Percentiles rank a stretch among this genome's conserved stretches.
Conservation (phyloP, 2,329 filamentous ascomycete species). For the Zymoseptoria brevis region DNA sequence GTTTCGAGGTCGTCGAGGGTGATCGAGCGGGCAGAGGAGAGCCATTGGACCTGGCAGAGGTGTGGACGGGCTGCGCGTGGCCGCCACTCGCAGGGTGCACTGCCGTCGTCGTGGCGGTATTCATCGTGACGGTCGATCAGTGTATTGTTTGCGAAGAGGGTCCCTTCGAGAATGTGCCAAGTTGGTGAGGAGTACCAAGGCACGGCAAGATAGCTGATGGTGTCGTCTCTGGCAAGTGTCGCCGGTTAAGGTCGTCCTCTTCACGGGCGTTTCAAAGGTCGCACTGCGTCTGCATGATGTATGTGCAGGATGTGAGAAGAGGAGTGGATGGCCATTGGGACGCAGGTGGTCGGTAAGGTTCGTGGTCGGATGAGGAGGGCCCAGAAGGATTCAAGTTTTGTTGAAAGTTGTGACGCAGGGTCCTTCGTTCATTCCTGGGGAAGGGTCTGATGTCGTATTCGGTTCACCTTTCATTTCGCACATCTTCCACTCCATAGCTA, state of each 20-base stretch:
- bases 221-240: neutral
- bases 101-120: slow-evolving; percentile 4
- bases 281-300: neutral
- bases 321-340: neutral
- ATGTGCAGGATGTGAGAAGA: neutral
- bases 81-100: slow-evolving; percentile 1
- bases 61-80: neutral
- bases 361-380: neutral
- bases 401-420: neutral
- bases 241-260: neutral
- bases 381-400: neutral
- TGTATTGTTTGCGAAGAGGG: neutral
- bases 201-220: neutral
- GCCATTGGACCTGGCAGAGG: slow-evolving; percentile 1
- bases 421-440: neutral
- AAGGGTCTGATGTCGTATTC: neutral
- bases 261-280: slow-evolving; percentile 1
- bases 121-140: neutral
- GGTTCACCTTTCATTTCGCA: neutral
- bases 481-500: neutral
- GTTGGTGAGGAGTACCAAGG: neutral
- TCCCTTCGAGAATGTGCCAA: neutral
- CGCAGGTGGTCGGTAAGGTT: neutral
- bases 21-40: neutral
- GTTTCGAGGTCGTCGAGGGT: neutral